These are phyloP conservation scores for Mycena chlorophos DNA, from an alignment of 768 basidiomycete species.

Conservation along the genomic window DNA sequence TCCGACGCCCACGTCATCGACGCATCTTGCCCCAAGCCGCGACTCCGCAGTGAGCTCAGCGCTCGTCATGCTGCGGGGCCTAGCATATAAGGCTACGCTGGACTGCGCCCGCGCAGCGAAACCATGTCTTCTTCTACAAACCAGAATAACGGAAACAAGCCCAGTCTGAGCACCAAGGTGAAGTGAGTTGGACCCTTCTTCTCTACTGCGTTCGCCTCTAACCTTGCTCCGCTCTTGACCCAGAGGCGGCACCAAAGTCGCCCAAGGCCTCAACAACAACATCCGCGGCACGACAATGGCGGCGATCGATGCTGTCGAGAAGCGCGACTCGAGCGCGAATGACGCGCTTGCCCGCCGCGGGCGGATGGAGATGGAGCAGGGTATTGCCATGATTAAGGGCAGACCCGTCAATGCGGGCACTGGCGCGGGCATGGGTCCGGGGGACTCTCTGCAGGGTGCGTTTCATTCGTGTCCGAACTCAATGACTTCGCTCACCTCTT, in stretches of 20 bases:
- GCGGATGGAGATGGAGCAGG: constrained; percentile 40
- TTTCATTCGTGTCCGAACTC: not conserved
- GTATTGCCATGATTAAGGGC: constrained; percentile 32
- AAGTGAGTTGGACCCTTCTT: not conserved
- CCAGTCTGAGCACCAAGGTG: not conserved
- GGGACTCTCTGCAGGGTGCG: constrained; percentile 16
- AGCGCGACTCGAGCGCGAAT: constrained; percentile 30
- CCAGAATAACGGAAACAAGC: too few species aligned
- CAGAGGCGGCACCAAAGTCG: constrained; percentile 6
- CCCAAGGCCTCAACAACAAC: constrained; percentile 44
- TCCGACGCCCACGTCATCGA: too few species aligned
- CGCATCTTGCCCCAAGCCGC: too few species aligned
- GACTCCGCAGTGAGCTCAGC: too few species aligned
- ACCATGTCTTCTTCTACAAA: too few species aligned
- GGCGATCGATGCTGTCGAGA: constrained; percentile 37
- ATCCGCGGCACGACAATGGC: constrained; percentile 45
- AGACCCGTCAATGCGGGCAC: not conserved
- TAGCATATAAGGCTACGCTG: too few species aligned
- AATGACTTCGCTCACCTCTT: not conserved
- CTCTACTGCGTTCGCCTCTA: not conserved
- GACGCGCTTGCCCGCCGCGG: constrained; percentile 40
- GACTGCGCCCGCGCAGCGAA: too few species aligned
- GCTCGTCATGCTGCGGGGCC: too few species aligned
- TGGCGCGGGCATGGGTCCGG: not conserved
- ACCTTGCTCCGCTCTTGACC: not conserved